Conservation (phyloP, 169 alveolate species). For the Plasmodium cynomolgi region DNA sequence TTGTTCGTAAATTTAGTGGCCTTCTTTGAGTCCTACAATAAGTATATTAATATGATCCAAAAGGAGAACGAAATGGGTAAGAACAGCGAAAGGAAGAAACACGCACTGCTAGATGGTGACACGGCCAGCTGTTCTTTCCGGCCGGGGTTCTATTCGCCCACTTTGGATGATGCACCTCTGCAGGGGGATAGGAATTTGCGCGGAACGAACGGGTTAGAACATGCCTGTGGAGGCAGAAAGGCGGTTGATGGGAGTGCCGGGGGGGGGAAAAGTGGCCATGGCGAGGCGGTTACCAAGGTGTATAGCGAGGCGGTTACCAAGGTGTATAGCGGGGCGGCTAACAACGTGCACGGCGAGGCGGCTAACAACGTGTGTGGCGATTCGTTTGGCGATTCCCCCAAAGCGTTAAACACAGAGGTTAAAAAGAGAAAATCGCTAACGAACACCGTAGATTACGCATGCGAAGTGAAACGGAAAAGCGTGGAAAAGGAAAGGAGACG, state of each 20-base stretch:
- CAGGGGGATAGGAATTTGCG: not conserved
- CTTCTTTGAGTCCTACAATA: conserved; percentile 72
- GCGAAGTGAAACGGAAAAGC: conserved; percentile 67
- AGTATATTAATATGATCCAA: conserved; percentile 25
- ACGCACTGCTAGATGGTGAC: not conserved
- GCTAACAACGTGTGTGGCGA: not conserved
- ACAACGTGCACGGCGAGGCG: not conserved
- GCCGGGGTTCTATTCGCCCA: conserved; percentile 2
- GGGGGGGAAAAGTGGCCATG: not conserved
- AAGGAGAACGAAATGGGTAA: conserved; percentile 1
- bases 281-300: not conserved
- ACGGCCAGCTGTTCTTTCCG: not conserved
- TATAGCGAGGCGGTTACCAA: not conserved
- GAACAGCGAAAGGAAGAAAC: not conserved
- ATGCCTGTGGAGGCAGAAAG: not conserved
- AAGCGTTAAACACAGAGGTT: conserved; percentile 1
- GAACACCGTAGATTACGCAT: conserved; percentile 70
- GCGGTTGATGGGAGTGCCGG: not conserved
- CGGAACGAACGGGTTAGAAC: not conserved
- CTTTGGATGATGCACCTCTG: not conserved
- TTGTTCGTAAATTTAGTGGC: conserved; percentile 43
- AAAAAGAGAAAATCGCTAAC: conserved; percentile 68
- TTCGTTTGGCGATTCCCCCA: not conserved
- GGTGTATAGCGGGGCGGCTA: not conserved
- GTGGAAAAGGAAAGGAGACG: conserved; percentile 24